phyloP scores from a whole-genome alignment of 306 rosid genomes.

The Dalbergia cultrata region DNA sequence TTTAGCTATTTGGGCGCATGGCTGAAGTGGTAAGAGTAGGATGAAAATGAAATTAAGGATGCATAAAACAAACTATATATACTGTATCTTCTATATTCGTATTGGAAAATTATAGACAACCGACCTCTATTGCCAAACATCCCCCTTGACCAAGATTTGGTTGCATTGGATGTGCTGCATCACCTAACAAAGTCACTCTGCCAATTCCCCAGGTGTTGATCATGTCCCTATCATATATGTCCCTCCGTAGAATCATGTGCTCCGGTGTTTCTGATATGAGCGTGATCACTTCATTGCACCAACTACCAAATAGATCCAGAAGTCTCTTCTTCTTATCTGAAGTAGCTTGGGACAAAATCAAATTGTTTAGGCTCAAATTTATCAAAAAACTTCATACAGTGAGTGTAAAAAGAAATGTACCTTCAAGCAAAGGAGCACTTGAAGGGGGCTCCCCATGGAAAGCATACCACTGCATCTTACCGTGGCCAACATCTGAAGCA shows the following conservation, averaged over 20 bases:
- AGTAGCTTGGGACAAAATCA: background rate
- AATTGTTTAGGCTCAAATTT: constrained; percentile 12
- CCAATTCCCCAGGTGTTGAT: constrained; percentile 54
- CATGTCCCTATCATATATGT: constrained; percentile 61
- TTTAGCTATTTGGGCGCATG: background rate
- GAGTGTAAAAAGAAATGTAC: background rate
- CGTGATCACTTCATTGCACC: constrained; percentile 55
- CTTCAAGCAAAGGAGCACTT: constrained; percentile 27
- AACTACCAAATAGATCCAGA: constrained; percentile 47
- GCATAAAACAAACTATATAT: no score
- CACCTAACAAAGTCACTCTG: constrained; percentile 58
- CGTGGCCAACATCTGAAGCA: constrained; percentile 59
- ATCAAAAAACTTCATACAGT: constrained; percentile 1
- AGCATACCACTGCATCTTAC: constrained; percentile 65
- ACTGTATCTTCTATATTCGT: background rate
- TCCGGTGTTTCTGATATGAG: constrained; percentile 59
- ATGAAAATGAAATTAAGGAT: no score
- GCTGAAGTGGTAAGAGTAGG: no score
- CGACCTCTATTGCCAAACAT: constrained; percentile 62
- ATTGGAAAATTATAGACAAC: constrained; percentile 6
- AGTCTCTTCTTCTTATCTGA: constrained; percentile 55
- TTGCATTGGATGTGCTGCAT: constrained; percentile 66
- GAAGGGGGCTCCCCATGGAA: constrained; percentile 59
- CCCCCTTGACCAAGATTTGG: constrained; percentile 64
- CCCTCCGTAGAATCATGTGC: constrained; percentile 53